These are phyloP conservation scores for Aspergillus avenaceus DNA, from an alignment of 495 filamentous ascomycete species.

Conservation along the genomic window DNA sequence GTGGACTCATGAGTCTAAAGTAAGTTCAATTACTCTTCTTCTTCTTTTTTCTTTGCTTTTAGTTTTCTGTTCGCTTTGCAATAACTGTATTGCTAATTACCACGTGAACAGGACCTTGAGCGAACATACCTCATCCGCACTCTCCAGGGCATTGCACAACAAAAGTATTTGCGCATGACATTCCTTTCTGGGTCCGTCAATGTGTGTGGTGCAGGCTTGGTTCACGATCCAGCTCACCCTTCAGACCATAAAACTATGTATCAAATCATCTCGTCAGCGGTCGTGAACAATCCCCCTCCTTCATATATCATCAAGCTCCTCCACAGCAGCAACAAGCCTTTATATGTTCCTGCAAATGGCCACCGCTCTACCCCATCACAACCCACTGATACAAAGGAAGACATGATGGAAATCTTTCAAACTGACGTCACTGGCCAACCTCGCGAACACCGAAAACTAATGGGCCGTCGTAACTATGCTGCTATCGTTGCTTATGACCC, in stretches of 20 bases:
- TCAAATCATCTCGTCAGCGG: conserved; percentile 86
- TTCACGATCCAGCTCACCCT: conserved; percentile 90
- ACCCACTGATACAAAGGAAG: conserved; percentile 85
- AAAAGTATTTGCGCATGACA: conserved; percentile 92
- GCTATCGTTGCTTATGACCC: conserved; percentile 92
- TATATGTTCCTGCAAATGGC: conserved; percentile 90
- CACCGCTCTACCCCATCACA: conserved; percentile 57
- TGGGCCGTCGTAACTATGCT: conserved; percentile 92
- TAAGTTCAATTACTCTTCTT: conserved; percentile 16
- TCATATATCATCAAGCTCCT: conserved; percentile 87
- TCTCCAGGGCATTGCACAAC: conserved; percentile 87
- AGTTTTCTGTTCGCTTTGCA: no score
- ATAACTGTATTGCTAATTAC: no score
- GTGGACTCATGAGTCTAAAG: conserved; percentile 97
- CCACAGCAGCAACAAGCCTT: conserved; percentile 75
- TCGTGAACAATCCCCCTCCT: conserved; percentile 83
- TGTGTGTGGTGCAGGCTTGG: conserved; percentile 84
- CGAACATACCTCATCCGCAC: conserved; percentile 95
- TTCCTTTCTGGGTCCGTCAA: conserved; percentile 93
- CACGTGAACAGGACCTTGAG: conserved; percentile 67
- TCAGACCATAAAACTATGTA: conserved; percentile 99
- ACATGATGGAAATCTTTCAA: conserved; percentile 99
- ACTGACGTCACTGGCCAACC: conserved; percentile 75
- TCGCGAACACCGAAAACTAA: conserved; percentile 81
- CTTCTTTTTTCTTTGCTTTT: background rate